Base-by-base conservation (phyloP, 2,329 filamentous ascomycete genomes). In the Cercospora canescens region DNA sequence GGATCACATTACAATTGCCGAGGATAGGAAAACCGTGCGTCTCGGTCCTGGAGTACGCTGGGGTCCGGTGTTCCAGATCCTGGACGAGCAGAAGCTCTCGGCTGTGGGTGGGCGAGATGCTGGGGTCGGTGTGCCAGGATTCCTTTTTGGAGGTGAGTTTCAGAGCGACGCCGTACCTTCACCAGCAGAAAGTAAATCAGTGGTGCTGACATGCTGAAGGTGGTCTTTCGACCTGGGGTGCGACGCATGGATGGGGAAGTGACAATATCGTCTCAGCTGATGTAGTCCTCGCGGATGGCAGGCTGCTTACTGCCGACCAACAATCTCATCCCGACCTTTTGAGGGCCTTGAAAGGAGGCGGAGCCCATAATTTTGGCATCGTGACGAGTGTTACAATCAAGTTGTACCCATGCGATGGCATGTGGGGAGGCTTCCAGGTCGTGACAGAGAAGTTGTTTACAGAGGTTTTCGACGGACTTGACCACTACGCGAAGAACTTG, bases 161-260 rank as follows among this genome's bases (percentile, higher is more conserved):
- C n/a, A n/a, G n/a, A n/a, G n/a, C n/a, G n/a, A n/a, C n/a, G n/a
- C n/a, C n/a, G n/a, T n/a, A n/a, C n/a, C n/a, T n/a, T n/a, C n/a
- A n/a, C n/a, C n/a, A n/a, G n/a, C n/a, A n/a, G n/a, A n/a, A n/a
- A n/a, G n/a, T n/a, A 41, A 26, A 6, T 41, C n/a, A 59, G 9
- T 24, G 32, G 9, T 8, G 30, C 32, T 24, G 9, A 75, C 8
- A 70, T 63, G 8, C 65, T 73, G 73, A 74, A 26, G 74, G 75
- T n/a, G 74, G 74, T 18, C 69, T 74, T 26, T 72, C 69, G 6
- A 76, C 72, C 66, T 75, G 72, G 54, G 72, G 72, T 2, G 62
- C 66, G 2, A 41, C 70, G 24, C 58, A 70, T 30, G 75, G 74
- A 18, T 75, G 70, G 55, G 71, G 68, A 14, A 74, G 73, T 48